phyloP scores from a whole-genome alignment of 306 rosid species.

The Gleditsia sinensis region DNA sequence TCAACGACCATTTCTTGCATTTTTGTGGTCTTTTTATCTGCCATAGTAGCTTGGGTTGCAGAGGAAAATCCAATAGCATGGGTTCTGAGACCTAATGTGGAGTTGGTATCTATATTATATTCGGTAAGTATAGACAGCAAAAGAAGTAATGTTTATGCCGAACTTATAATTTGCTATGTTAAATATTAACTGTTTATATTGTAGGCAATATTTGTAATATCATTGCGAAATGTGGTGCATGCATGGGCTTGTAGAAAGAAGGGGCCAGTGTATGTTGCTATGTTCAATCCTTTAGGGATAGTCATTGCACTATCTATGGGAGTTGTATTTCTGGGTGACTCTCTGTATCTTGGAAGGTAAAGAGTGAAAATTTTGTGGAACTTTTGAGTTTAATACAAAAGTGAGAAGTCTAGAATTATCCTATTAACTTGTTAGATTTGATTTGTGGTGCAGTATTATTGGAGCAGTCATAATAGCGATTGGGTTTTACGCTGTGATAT shows the following conservation, averaged over 20 bases:
- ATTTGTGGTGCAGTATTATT: not conserved
- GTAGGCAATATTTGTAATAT: conserved; percentile 10
- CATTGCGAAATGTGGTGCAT: not conserved
- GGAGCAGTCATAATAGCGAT: conserved; percentile 20
- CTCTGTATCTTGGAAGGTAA: conserved; percentile 35
- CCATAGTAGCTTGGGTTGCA: conserved; percentile 4
- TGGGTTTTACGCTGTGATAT: conserved; percentile 33
- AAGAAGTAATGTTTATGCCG: too few relatives aligned
- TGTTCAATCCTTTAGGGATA: conserved; percentile 31
- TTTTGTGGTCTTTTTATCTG: conserved; percentile 17
- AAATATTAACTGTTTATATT: not conserved
- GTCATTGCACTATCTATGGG: conserved; percentile 32
- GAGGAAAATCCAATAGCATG: conserved; percentile 6
- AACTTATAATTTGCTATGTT: too few relatives aligned
- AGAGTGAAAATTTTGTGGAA: too few relatives aligned
- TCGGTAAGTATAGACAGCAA: conserved; percentile 17
- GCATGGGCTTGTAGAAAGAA: conserved; percentile 18
- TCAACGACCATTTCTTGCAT: not conserved
- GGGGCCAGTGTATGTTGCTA: conserved; percentile 31
- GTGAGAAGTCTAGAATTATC: not conserved
- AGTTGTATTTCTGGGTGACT: conserved; percentile 19
- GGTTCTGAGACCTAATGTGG: not conserved
- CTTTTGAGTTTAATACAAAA: too few relatives aligned
- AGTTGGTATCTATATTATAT: conserved; percentile 16
- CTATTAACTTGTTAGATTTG: not conserved